Base-by-base conservation (phyloP, 2,329 filamentous ascomycete species). In the Colletotrichum spaethianum region DNA sequence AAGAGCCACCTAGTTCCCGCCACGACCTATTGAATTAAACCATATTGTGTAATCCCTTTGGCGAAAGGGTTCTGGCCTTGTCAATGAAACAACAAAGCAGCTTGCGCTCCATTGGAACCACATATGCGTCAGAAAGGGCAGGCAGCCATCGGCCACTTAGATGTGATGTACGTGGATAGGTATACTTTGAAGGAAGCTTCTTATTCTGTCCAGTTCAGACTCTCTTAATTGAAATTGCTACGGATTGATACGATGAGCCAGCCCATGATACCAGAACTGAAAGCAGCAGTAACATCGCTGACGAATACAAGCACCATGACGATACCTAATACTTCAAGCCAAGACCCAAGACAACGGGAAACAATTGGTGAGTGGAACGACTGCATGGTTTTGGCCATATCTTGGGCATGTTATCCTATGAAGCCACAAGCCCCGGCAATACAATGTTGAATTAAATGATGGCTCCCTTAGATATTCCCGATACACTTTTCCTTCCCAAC, bases 391-490 rank as follows among this genome's bases (percentile, higher is more conserved):
- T 9, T 33, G 20, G 28, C 50, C 18, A 9, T 55, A 55, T 55
- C 33, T 7, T 11, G 50, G 28, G 28, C 28, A 20, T 55, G 48
- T 33, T n/a, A 20, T 55, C n/a, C 4, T 20, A 18, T 7, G 28
- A 20, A 61, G 57, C 57, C 28, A 48, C 12, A 23, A 46, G 26
- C 20, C 28, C 14, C 48, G 40, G 65, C 60, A 63, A 31, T 55
- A 42, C 63, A 61, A 71, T 68, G 63, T 68, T 62, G 63, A 62
- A 71, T 67, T 57, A 57, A 46, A 50, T 42, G 33, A 67, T 62
- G 40, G 63, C 63, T 62, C 40, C 63, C 50, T 38, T 38, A 52
- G 46, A 40, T 63, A 33, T 50, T 18, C 52, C 57, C 28, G 11
- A 57, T 33, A 46, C 57, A 48, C 44, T 67, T 71, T 56, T 61